Evolutionary conservation across 176 grass and related monocot species (phyloP).

Genomic region (Lolium perenne): DNA sequence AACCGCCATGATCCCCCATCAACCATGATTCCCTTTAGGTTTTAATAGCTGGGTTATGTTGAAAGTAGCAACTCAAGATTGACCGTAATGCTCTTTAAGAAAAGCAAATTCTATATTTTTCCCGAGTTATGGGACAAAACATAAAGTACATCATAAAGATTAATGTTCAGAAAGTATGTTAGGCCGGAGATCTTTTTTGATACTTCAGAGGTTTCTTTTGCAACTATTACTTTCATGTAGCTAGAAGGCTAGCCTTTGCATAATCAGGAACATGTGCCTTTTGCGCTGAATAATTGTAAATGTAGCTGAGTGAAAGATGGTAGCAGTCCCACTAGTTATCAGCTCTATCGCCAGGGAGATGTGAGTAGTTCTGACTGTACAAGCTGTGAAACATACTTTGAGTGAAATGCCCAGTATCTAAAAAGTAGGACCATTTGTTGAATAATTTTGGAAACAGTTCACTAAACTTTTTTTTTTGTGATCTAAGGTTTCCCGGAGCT

Average conservation of each 20-base stretch:
- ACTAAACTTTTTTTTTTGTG: not conserved
- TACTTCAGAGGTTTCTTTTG: not conserved
- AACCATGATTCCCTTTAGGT: no score
- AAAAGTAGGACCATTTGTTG: not conserved
- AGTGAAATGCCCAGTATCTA: not conserved
- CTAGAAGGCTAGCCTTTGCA: not conserved
- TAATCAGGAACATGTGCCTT: not conserved
- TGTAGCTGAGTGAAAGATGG: not conserved
- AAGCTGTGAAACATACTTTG: not conserved
- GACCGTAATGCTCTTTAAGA: not conserved
- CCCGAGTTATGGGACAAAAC: not conserved
- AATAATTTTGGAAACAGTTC: constrained; percentile 1
- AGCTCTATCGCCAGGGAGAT: no score
- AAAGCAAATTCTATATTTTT: not conserved
- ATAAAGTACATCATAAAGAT: not conserved
- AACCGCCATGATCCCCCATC: no score
- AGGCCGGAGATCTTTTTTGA: not conserved
- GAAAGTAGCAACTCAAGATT: no score
- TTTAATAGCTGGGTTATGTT: no score
- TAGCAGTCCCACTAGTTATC: not conserved
- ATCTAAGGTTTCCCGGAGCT: constrained; percentile 71
- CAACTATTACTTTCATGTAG: not conserved
- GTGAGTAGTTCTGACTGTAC: not conserved
- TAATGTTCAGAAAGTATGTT: constrained; percentile 2
- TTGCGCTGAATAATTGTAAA: not conserved